Base-by-base conservation (phyloP, 1,284 basidiomycete species). In the Trichosporon ovoides region DNA sequence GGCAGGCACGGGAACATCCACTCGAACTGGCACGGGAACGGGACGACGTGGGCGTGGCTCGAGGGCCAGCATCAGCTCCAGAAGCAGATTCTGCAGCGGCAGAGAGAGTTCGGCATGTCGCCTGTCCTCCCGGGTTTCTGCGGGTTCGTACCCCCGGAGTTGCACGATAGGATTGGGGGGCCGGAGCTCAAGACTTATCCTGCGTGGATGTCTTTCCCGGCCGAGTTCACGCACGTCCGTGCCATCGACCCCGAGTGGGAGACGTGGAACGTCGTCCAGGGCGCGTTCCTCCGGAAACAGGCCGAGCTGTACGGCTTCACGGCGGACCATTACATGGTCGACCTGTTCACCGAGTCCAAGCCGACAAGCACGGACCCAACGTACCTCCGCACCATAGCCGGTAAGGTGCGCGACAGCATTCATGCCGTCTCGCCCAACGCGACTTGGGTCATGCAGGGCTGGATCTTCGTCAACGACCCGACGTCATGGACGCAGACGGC, bases 271-370 rank as follows among this genome's bases (percentile, higher is more conserved):
- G 70, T 68, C 19, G 64, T 81, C 24, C 80, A 81, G 64, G 71
- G 68, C 35, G 74, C 74, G 9, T 80, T 81, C 69, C 76, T 81
- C 52, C 50, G 69, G 24, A 81, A 80, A 63, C 80, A 80, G 65
- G 57, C 64, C 11, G 69, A 68, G 13, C 76, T 76, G 0, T 81
- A 79, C 57, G 80, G 80, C 19, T 63, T 57, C 56, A 66, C 79
- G 34, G 74, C 78, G 11, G 77, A 79, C 58, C 71, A 80, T 59
- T 81, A 81, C 63, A 78, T 79, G 28, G 73, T 81, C 35, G 80
- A 81, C 62, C 79, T 80, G 58, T 81, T 80, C 70, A 81, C 79
- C 67, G 80, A 81, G 68, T 78, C 78, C 59, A 59, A 73, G 38
- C 80, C 80, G 0, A 73, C 71, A 57, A 78, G 71, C 58, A 67